phyloP scores from a whole-genome alignment of 768 basidiomycete species.

The Hygrocybe punicea region DNA sequence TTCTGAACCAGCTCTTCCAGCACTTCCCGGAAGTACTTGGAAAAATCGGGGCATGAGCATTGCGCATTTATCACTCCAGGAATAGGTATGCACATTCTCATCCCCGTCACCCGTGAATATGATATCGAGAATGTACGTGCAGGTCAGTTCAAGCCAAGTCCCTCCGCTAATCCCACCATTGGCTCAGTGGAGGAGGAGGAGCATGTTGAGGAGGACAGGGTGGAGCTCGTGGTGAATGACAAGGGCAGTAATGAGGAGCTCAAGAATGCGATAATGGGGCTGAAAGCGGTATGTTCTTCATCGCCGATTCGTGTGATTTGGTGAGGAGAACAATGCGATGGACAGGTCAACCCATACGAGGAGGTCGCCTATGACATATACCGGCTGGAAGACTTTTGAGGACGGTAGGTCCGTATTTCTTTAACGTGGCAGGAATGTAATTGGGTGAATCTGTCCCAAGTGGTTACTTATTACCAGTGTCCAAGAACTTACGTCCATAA shows the following conservation, averaged over 20 bases:
- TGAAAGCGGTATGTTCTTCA: constrained; percentile 42
- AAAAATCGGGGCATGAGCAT: constrained; percentile 49
- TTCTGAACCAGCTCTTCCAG: constrained; percentile 47
- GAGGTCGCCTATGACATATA: constrained; percentile 58
- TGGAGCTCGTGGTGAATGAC: constrained; percentile 49
- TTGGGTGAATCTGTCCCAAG: no score
- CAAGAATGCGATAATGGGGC: constrained; percentile 38
- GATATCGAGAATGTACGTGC: neutral
- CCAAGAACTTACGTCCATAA: no score
- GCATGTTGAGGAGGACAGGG: constrained; percentile 50
- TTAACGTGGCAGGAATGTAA: no score
- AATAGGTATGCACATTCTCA: constrained; percentile 34
- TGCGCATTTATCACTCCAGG: constrained; percentile 57
- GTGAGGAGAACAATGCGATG: neutral
- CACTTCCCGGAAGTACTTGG: constrained; percentile 44
- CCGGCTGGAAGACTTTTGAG: constrained; percentile 43
- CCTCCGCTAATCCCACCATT: constrained; percentile 44
- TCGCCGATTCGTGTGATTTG: constrained; percentile 1
- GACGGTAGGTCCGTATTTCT: neutral
- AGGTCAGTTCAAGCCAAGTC: constrained; percentile 48
- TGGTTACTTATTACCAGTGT: no score
- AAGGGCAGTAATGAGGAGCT: constrained; percentile 36
- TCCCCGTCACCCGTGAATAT: neutral
- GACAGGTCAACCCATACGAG: constrained; percentile 54
- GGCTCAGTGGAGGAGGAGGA: constrained; percentile 44